Percentiles rank a stretch among this genome's conserved stretches.
phyloP scores from a whole-genome alignment of 106 monocot genomes.

The Acanthochlamys bracteata region DNA sequence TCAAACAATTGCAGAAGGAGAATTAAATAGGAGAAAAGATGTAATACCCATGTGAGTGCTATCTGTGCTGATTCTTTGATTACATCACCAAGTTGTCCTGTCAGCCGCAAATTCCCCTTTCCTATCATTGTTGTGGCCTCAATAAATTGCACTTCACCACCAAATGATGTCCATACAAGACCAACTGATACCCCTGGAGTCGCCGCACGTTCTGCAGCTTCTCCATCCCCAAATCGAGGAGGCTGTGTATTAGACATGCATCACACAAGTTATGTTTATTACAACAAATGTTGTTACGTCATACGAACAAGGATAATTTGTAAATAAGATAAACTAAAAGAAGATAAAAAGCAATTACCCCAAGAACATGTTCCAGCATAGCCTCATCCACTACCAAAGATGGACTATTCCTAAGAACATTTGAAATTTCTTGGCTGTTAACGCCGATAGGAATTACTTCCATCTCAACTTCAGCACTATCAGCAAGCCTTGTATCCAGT shows the following conservation, averaged over 20 bases:
- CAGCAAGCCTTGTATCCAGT: conserved; percentile 65
- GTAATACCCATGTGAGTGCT: conserved; percentile 93
- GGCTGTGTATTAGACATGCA: conserved; percentile 38
- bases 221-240: conserved; percentile 80
- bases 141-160: conserved; percentile 97
- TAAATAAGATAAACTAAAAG: not conserved
- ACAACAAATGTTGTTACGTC: not conserved
- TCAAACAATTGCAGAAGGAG: not conserved
- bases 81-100: conserved; percentile 99
- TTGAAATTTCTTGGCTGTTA: conserved; percentile 55
- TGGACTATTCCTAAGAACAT: conserved; percentile 35
- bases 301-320: not conserved
- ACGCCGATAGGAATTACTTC: conserved; percentile 84
- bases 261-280: not conserved
- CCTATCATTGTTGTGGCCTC: conserved; percentile 91
- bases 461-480: conserved; percentile 90
- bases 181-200: conserved; percentile 80
- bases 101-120: conserved; percentile 87
- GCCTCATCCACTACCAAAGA: conserved; percentile 65
- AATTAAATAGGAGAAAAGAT: not conserved
- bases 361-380: conserved; percentile 94
- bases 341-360: conserved; percentile 42
- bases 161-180: conserved; percentile 95
- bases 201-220: conserved; percentile 74
- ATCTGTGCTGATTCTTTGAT: conserved; percentile 99